A percentile compares a stretch with the other conserved stretches of the same genome.
These are phyloP conservation scores for Candolleomyces eurysporus DNA, from an alignment of 768 basidiomycete genomes.

Conservation along the genomic window DNA sequence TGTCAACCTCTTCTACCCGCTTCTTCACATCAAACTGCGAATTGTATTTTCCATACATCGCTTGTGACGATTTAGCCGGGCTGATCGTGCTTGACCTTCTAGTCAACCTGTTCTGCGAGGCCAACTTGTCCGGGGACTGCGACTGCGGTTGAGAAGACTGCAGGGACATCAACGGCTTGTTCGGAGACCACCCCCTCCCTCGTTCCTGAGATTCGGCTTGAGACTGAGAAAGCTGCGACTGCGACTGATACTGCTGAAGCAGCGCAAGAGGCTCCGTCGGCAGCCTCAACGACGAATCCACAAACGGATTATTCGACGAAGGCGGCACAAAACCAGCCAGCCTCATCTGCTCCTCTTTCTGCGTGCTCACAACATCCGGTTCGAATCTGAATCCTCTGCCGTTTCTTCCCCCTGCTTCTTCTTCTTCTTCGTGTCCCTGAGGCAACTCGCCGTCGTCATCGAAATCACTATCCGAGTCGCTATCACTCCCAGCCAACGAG, in stretches of 20 bases:
- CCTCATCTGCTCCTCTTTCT: slow-evolving; percentile 11
- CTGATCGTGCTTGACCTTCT: slow-evolving; percentile 6
- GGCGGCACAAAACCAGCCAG: not conserved
- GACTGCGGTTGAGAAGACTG: too few species aligned
- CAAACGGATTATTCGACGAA: not conserved
- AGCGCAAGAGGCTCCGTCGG: not conserved
- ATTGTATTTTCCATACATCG: slow-evolving; percentile 34
- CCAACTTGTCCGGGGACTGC: not conserved
- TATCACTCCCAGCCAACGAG: slow-evolving; percentile 28
- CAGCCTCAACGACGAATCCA: too few species aligned
- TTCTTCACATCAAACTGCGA: slow-evolving; percentile 58
- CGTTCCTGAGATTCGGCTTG: too few species aligned
- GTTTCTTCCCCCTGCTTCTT: not conserved
- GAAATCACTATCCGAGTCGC: slow-evolving; percentile 17
- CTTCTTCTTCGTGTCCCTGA: not conserved
- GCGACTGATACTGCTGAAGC: not conserved
- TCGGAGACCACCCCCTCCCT: too few species aligned
- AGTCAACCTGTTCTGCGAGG: not conserved
- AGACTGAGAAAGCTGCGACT: too few species aligned
- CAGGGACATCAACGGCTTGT: too few species aligned
- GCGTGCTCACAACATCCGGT: slow-evolving; percentile 30
- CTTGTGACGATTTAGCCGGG: slow-evolving; percentile 22
- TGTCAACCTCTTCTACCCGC: slow-evolving; percentile 48
- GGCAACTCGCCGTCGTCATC: slow-evolving; percentile 10
- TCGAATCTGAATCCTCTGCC: slow-evolving; percentile 16